Evolutionary conservation across 192 early-diverging fungal species (phyloP), one percentile per base, ranked within the genome.

Genomic region (Podila epigama): DNA sequence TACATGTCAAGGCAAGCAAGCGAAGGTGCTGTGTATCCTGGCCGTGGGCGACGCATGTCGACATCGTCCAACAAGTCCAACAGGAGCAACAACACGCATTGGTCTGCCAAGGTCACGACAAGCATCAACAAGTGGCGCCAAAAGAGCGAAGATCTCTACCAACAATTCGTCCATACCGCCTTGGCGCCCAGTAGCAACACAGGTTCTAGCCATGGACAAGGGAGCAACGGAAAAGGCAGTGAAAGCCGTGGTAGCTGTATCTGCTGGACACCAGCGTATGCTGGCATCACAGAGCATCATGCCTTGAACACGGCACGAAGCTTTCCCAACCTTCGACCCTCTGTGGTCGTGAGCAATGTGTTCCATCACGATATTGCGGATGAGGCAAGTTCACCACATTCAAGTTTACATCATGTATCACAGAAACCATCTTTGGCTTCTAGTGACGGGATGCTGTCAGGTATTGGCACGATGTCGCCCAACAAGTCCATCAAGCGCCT

Each of bases 81-180:
- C 22, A 77, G 22, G 50, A 42, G 66, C 36, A 36, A 33, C 9
- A 56, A 27, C 29, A 68, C 39, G 25, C 25, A 29, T 20, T 77
- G 73, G 73, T 77, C 73, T 0, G 39, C 60, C 10, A 77, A 68
- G n/a, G 55, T 77, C 55, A 72, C 70, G 0, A 35, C 58, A 16
- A 36, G 70, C 31, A 68, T 77, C 48, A 61, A 60, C 66, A 77
- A 77, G 25, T 35, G 67, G 10, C 53, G 66, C 8, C 73, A 77
- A 58, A 77, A 77, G 56, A 68, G 66, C 31, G 73, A 77, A 34
- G 73, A 77, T 20, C 62, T 77, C 16, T 77, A 68, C 15, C 73
- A 77, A 29, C 73, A 68, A 27, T 22, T 77, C 44, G 56, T 77
- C 25, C 32, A 68, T n/a, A n/a, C n/a, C 33, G 53, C 73, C 5